Base-by-base conservation (phyloP, 345 rosid species). In the Pugionium cornutum region DNA sequence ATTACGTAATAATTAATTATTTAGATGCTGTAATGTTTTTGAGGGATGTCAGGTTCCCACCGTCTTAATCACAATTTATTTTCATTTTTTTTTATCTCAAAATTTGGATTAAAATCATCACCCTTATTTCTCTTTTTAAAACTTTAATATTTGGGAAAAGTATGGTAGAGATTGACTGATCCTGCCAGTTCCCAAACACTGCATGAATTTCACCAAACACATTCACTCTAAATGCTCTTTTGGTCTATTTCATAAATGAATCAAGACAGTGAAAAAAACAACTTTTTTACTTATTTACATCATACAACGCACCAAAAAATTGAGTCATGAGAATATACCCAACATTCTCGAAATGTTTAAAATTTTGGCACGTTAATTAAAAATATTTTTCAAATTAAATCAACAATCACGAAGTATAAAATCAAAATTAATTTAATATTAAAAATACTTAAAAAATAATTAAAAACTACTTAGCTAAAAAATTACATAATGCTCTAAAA, bases 121-220 rank as follows among this genome's bases (percentile, higher is more conserved):
- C 32, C 31, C 10, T 37, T 25, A 53, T 6, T 69, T 44, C 6
- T 7, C 8, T 18, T 34, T 44, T 30, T 33, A 11, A 4, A 37
- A 57, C 1, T 18, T 57, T 8, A 30, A 7, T 67, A 57, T 2
- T 55, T 40, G 31, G 8, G 64, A 46, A 7, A 64, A 49, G 8
- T 64, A 58, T 48, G 40, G 40, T 64, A 41, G 64, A 48, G 59
- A 64, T 49, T 48, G 40, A 57, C 53, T 34, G 59, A 72, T 65
- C 34, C 32, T 64, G 33, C 53, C 59, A 64, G 40, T 64, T 64
- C 76, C 76, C 70, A 18, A 64, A 70, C 47, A 62, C 6, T 62
- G 50, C 68, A 37, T 70, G 36, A 46, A 46, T 37, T 70, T 70
- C 57, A 54, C 68, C 51, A 49, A 64, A 53, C 41, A 54, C 30